phyloP scores from a whole-genome alignment of 331 rosid species.

The Rhamnella rubrinervis region DNA sequence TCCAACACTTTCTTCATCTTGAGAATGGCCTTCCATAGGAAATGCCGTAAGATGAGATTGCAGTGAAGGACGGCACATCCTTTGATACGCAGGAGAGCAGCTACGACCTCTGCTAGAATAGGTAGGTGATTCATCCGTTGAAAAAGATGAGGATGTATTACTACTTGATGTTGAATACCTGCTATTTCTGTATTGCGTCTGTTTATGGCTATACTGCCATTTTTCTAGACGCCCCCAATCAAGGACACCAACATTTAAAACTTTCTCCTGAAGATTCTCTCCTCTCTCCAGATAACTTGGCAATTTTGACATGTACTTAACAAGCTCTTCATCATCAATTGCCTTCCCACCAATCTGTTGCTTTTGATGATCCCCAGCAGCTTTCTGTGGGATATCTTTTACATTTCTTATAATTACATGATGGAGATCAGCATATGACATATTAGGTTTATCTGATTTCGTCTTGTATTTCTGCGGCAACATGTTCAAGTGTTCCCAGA shows the following conservation, averaged over 20 bases:
- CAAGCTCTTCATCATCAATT: conserved; percentile 69
- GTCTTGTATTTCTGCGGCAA: conserved; percentile 30
- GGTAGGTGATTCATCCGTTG: conserved; percentile 50
- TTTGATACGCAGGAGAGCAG: conserved; percentile 53
- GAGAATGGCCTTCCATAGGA: conserved; percentile 32
- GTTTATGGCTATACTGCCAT: conserved; percentile 64
- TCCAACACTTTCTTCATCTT: conserved; percentile 30
- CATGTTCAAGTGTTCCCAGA: conserved; percentile 7
- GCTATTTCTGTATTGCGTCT: conserved; percentile 38
- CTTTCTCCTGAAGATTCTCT: conserved; percentile 55
- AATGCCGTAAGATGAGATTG: conserved; percentile 50
- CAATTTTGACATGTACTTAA: conserved; percentile 82
- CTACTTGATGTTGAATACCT: conserved; percentile 49
- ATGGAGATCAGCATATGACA: conserved; percentile 62
- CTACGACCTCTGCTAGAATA: conserved; percentile 47
- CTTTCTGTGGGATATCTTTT: conserved; percentile 34
- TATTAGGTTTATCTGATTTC: conserved; percentile 40
- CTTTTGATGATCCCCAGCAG: conserved; percentile 39
- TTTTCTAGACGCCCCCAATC: conserved; percentile 85
- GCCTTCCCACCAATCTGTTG: conserved; percentile 38
- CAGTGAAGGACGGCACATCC: conserved; percentile 44
- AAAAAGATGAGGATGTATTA: conserved; percentile 51
- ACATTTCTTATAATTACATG: conserved; percentile 38
- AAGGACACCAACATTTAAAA: conserved; percentile 90
- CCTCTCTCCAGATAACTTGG: conserved; percentile 87